These are phyloP conservation scores for Trichocladium uniseriatum DNA, from an alignment of 495 filamentous ascomycete species.

Conservation along the genomic window DNA sequence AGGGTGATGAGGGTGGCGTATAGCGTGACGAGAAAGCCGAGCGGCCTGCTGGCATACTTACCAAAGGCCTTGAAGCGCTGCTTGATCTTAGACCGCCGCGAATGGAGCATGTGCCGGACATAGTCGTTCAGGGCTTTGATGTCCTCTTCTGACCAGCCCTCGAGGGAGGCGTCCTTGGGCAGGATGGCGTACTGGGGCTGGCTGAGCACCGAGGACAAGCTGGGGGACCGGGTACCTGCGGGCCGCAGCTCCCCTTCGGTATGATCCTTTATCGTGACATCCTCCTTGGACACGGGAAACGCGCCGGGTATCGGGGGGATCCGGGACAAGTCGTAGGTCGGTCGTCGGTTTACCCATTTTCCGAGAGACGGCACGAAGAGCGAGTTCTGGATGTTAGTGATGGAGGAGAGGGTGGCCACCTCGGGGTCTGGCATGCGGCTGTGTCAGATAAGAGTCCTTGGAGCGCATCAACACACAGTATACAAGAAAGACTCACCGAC, in stretches of 20 bases:
- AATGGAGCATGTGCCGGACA: conserved; percentile 75
- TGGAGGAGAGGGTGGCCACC: conserved; percentile 60
- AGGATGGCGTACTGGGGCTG: conserved; percentile 48
- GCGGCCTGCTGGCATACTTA: conserved; percentile 60
- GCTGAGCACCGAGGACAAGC: conserved; percentile 37
- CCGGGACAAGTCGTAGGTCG: conserved; percentile 62
- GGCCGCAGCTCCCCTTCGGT: conserved; percentile 5
- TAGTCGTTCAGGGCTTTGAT: conserved; percentile 67
- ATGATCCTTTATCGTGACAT: conserved; percentile 1
- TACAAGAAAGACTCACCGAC: conserved; percentile 49
- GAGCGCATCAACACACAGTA: not conserved
- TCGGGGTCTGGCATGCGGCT: conserved; percentile 51
- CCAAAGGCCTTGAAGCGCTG: conserved; percentile 64
- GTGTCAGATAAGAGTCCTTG: not conserved
- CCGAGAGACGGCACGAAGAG: conserved; percentile 67
- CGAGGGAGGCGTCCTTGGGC: conserved; percentile 53
- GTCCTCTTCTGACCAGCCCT: conserved; percentile 61
- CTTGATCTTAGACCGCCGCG: conserved; percentile 63
- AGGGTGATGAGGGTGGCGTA: conserved; percentile 75
- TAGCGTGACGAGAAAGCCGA: conserved; percentile 67
- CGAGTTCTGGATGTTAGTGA: conserved; percentile 74
- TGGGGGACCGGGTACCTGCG: conserved; percentile 19
- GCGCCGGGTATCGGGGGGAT: conserved; percentile 19
- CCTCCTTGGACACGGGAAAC: conserved; percentile 17
- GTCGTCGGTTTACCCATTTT: conserved; percentile 55